Evolutionary conservation across 108 stramenopile species (phyloP), one percentile per base, ranked within the genome.

Genomic region (Thalassiosira profunda): DNA sequence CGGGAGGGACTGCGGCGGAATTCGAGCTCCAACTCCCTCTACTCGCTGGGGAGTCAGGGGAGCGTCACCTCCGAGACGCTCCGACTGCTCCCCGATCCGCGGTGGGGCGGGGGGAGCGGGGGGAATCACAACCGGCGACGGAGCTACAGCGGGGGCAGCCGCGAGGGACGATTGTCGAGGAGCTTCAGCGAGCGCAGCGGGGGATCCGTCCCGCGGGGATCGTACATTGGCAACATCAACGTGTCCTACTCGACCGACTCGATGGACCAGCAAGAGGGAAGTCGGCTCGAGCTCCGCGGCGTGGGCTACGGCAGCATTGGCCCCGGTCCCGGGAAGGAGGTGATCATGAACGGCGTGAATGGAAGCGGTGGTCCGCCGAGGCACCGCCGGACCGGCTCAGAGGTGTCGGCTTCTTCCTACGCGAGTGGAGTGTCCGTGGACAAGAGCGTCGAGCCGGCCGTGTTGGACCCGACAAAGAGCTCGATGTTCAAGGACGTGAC

Each of bases 401-500:
- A 64, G 43, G 46, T 58, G 37, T 77, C 76, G 2, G 21, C 35
- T 17, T 24, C 51, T 3, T 72, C 71, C 1, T 56, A 49, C 28
- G 53, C 61, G 29, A 64, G 68, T 40, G 61, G 48, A 43, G 46
- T 41, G 7, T 77, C 76, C 40, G 37, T 64, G 17, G 78, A 79
- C 55, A 47, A 46, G 45, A 79, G 78, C 54, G 42, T 80, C 44
- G 72, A 70, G 42, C 74, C 79, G 8, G 70, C 58, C 2, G 64
- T 52, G 43, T 63, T 70, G 0, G 62, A 80, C 40, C 42, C 70
- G 51, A 59, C 65, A 5, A 80, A 80, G 62, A 80, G 79, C 36
- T 55, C 63, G 17, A 58, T 61, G 59, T 52, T 74, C 33, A 70
- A 70, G 20, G 44, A 61, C 45, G 34, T 69, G 10, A 68, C 73